These are phyloP conservation scores for Raphanus sativus DNA, from an alignment of 345 rosid genomes.

Conservation along the genomic window DNA sequence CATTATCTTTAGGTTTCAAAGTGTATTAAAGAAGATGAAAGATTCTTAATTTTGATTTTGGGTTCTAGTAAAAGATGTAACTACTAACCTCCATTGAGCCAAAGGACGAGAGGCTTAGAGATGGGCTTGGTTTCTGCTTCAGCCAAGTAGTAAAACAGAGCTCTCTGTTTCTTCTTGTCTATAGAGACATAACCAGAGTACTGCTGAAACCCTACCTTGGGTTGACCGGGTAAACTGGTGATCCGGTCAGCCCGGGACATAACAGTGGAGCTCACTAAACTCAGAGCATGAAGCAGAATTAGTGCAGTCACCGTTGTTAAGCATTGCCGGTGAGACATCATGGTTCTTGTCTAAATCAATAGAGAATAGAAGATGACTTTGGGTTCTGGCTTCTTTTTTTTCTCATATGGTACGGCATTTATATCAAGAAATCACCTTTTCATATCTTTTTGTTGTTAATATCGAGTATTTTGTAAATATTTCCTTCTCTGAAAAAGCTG, in stretches of 20 bases:
- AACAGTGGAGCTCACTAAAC: neutral
- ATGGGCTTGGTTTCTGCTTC: constrained; percentile 79
- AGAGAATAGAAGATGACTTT: neutral
- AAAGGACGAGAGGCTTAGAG: constrained; percentile 91
- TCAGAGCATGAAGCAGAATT: constrained; percentile 12
- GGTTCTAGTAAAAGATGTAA: neutral
- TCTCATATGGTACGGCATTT: constrained; percentile 5
- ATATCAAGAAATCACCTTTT: constrained; percentile 7
- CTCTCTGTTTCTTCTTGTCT: constrained; percentile 64
- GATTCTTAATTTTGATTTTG: neutral
- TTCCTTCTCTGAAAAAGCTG: constrained; percentile 24
- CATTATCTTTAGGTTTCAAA: neutral
- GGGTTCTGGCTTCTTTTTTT: neutral
- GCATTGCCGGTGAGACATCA: constrained; percentile 33
- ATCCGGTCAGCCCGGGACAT: constrained; percentile 46
- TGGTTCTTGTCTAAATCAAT: neutral
- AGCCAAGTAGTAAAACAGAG: constrained; percentile 91
- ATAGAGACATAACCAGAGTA: constrained; percentile 86
- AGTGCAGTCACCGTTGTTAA: constrained; percentile 25
- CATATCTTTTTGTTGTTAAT: neutral
- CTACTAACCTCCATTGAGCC: constrained; percentile 92
- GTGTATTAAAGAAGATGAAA: neutral
- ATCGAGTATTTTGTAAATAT: constrained; percentile 24
- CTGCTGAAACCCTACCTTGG: constrained; percentile 67
- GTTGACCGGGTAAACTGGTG: constrained; percentile 76